These are phyloP conservation scores for Oxytropis ochrocephala DNA, from an alignment of 306 rosid genomes.

Conservation along the genomic window DNA sequence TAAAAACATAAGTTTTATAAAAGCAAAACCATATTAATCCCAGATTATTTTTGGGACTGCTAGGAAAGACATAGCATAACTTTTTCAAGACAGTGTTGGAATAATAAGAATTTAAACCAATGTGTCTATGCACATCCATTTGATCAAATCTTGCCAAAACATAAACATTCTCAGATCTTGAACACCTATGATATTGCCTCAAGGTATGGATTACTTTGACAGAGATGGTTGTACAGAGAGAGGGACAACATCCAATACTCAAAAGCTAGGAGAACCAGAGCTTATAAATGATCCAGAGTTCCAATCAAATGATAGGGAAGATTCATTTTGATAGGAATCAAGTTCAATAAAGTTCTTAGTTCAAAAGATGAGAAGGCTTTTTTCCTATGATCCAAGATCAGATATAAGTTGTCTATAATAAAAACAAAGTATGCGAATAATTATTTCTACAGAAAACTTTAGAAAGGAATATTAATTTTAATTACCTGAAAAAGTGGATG, in stretches of 20 bases:
- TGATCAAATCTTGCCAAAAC: neutral
- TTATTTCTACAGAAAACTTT: neutral
- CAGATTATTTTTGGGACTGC: neutral
- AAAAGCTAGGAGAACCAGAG: neutral
- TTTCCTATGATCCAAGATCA: neutral
- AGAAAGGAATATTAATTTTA: slow-evolving; percentile 9
- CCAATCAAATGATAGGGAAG: neutral
- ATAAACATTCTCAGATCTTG: neutral
- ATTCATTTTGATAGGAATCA: neutral
- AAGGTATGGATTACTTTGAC: neutral
- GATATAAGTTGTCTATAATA: neutral
- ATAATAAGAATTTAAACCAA: neutral
- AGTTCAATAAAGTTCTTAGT: neutral
- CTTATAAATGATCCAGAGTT: neutral
- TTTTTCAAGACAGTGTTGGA: neutral
- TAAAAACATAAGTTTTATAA: neutral
- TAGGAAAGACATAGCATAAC: neutral
- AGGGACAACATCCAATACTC: neutral
- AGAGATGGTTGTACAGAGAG: neutral
- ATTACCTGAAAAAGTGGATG: slow-evolving; percentile 89
- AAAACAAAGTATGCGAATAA: neutral
- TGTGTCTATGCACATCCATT: neutral
- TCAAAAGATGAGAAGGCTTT: neutral
- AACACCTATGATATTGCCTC: neutral
- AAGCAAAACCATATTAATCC: slow-evolving; percentile 1